Evolutionary conservation across 768 basidiomycete species (phyloP).

Genomic region (Kwoniella sp.): DNA sequence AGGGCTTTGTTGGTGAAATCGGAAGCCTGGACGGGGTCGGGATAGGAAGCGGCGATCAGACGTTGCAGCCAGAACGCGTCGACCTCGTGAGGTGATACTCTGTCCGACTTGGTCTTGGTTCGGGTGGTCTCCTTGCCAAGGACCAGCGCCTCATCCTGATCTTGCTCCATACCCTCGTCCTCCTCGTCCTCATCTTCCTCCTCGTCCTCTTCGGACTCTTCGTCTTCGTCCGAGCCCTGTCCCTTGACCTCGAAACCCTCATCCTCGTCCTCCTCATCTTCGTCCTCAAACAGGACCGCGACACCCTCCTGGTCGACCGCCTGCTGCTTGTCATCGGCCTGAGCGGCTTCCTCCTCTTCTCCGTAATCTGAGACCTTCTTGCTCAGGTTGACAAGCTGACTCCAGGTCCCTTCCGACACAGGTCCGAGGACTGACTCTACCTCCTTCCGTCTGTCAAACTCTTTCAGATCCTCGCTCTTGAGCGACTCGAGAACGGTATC

Average conservation of each 20-base stretch:
- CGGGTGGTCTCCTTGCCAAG: slow-evolving; percentile 63
- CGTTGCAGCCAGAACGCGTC: slow-evolving; percentile 99
- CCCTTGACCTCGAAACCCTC: slow-evolving; percentile 77
- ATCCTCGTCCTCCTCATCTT: slow-evolving; percentile 79
- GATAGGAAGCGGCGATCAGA: slow-evolving; percentile 80
- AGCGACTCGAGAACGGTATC: slow-evolving; percentile 81
- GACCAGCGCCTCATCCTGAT: slow-evolving; percentile 66
- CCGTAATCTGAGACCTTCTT: slow-evolving; percentile 97
- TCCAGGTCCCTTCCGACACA: slow-evolving; percentile 68
- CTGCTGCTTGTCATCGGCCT: slow-evolving; percentile 76
- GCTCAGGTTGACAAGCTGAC: slow-evolving; percentile 72
- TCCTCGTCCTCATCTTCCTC: slow-evolving; percentile 49
- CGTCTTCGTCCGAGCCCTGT: slow-evolving; percentile 73
- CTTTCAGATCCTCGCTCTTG: slow-evolving; percentile 82
- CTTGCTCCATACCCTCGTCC: slow-evolving; percentile 54
- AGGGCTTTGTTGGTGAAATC: slow-evolving; percentile 84
- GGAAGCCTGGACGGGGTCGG: slow-evolving; percentile 89
- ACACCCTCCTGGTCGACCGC: slow-evolving; percentile 96
- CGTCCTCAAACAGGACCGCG: slow-evolving; percentile 95
- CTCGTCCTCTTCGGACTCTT: slow-evolving; percentile 54
- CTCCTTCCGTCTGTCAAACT: slow-evolving; percentile 96
- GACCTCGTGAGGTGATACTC: slow-evolving; percentile 81
- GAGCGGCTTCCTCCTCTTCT: slow-evolving; percentile 69
- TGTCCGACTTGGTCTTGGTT: slow-evolving; percentile 59
- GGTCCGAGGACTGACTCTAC: slow-evolving; percentile 70